Percentiles rank a stretch among this genome's conserved stretches.
Conservation (phyloP, 2,329 filamentous ascomycete genomes). For the Emergomyces pasteurianus region DNA sequence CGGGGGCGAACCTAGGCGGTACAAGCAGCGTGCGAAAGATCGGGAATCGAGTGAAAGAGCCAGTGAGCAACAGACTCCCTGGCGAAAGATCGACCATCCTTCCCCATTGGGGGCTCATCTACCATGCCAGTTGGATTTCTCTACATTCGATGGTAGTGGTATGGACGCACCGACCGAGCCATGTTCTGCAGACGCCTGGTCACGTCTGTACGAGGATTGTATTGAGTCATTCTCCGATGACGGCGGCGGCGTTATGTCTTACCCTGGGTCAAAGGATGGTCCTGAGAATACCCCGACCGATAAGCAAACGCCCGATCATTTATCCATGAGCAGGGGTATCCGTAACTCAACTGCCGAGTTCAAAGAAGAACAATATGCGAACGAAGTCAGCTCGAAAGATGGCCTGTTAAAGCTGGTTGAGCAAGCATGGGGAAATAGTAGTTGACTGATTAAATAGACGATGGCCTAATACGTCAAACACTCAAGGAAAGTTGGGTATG, state of each 20-base stretch:
- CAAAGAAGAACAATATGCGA: conserved; percentile 5
- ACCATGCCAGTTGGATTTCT: background rate
- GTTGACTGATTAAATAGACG: background rate
- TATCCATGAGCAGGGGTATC: conserved; percentile 5
- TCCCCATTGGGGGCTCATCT: background rate
- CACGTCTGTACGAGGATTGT: conserved; percentile 4
- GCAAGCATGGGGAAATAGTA: conserved; percentile 1
- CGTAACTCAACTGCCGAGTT: conserved; percentile 7
- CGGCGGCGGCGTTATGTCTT: background rate
- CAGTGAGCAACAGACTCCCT: background rate
- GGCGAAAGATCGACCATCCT: background rate
- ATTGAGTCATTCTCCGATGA: background rate
- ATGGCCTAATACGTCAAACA: background rate
- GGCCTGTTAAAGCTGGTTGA: conserved; percentile 7
- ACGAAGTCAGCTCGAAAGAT: conserved; percentile 4
- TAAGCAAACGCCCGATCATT: background rate
- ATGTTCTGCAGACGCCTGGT: conserved; percentile 2
- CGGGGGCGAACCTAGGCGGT: conserved; percentile 6
- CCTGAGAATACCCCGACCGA: background rate
- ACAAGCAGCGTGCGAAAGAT: background rate
- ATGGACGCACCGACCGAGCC: background rate
- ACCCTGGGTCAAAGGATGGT: background rate
- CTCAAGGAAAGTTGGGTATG: background rate
- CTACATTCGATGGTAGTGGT: background rate
- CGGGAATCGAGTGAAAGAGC: background rate